Percentiles rank a stretch among this genome's conserved stretches.
Conservation (phyloP, 805 yeast species). For the Metschnikowia borealis region DNA sequence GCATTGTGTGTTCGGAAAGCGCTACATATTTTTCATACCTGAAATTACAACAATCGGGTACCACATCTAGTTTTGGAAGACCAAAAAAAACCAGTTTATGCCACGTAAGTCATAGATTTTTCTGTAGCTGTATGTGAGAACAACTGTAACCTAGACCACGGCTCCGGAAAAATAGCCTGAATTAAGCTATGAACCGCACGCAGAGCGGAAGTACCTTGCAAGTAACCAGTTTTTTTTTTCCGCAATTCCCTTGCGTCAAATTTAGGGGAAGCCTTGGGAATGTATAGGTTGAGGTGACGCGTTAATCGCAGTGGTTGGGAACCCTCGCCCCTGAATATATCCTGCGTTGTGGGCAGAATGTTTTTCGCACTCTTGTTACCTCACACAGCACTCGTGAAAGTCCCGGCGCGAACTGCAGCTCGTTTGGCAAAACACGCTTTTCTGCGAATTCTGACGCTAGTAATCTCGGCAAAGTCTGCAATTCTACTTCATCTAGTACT, state of each 20-base stretch:
- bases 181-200: too few relatives aligned
- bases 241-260: neutral
- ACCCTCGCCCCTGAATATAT: neutral
- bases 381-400: neutral
- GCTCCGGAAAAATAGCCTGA: too few relatives aligned
- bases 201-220: too few relatives aligned
- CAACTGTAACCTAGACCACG: too few relatives aligned
- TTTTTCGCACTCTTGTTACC: constrained; percentile 1
- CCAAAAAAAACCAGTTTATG: too few relatives aligned
- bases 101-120: too few relatives aligned
- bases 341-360: neutral
- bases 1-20: neutral
- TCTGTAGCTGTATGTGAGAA: too few relatives aligned
- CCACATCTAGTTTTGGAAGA: neutral
- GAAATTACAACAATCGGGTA: too few relatives aligned
- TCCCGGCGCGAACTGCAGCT: constrained; percentile 3
- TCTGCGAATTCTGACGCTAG: constrained; percentile 4
- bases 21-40: neutral
- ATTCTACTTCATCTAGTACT: neutral
- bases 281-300: neutral
- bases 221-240: neutral
- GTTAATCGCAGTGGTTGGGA: neutral
- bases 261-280: neutral
- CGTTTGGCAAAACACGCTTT: constrained; percentile 4
- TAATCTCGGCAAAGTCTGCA: constrained; percentile 5